A percentile compares a stretch with the other conserved stretches of the same genome.
These are phyloP conservation scores for Sporothrix inflata DNA, from an alignment of 2,329 filamentous ascomycete genomes.

Conservation along the genomic window DNA sequence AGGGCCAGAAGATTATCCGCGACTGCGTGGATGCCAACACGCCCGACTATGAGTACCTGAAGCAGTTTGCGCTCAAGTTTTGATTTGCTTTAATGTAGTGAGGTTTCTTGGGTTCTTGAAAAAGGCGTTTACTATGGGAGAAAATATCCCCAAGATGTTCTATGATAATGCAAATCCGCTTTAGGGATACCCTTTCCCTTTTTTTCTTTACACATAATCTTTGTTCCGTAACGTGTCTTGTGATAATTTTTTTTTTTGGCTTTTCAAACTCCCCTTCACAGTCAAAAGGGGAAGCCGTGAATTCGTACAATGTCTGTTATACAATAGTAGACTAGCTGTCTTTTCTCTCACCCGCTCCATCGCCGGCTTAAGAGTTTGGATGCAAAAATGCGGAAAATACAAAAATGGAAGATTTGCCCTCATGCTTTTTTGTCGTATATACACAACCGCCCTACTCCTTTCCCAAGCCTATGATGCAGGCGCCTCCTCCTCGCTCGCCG, in stretches of 20 bases:
- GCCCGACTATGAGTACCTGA: conserved; percentile 78
- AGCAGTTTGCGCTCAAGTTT: conserved; percentile 71
- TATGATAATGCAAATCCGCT: not conserved
- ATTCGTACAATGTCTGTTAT: conserved; percentile 10
- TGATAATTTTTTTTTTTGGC: too few relatives aligned
- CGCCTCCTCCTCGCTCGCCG: conserved; percentile 17
- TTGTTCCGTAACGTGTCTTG: not conserved
- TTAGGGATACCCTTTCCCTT: not conserved
- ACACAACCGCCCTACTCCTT: not conserved
- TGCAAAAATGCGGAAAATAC: not conserved
- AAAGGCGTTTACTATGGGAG: not conserved
- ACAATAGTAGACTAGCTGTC: not conserved
- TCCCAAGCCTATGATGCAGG: not conserved
- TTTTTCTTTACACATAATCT: not conserved
- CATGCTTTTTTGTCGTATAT: not conserved
- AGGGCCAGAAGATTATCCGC: conserved; percentile 70
- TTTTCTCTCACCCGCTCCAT: too few relatives aligned
- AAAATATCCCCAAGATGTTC: not conserved
- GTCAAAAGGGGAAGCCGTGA: too few relatives aligned
- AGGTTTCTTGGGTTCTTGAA: not conserved
- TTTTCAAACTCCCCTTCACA: too few relatives aligned
- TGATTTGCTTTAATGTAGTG: conserved; percentile 38
- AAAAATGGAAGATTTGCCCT: not conserved
- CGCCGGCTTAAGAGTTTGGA: not conserved
- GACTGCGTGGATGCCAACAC: conserved; percentile 73